Percentiles rank a stretch among this genome's conserved stretches.
Conservation (phyloP, 805 yeast genomes). For the Kodamaea jinghongensis region DNA sequence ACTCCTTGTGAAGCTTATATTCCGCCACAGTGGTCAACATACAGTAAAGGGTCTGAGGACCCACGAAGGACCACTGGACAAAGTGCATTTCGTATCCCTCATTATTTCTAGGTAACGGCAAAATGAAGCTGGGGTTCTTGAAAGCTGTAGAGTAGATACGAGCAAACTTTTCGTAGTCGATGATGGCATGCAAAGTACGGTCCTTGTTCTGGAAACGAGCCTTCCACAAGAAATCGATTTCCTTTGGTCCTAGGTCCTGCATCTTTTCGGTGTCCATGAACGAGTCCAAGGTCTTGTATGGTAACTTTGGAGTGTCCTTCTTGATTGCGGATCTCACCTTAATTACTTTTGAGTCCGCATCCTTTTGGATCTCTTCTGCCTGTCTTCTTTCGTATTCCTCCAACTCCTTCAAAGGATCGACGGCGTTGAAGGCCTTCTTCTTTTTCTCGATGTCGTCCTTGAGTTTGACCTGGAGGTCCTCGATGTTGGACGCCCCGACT, state of each 20-base stretch:
- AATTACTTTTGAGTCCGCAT: slow-evolving; percentile 23
- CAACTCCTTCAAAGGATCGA: slow-evolving; percentile 71
- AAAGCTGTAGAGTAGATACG: slow-evolving; percentile 63
- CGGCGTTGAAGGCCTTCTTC: slow-evolving; percentile 53
- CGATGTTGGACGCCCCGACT: slow-evolving; percentile 41
- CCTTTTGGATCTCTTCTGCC: slow-evolving; percentile 24
- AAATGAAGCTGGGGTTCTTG: slow-evolving; percentile 76
- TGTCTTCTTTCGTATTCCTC: slow-evolving; percentile 51
- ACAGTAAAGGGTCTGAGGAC: slow-evolving; percentile 80
- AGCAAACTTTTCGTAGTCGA: slow-evolving; percentile 58
- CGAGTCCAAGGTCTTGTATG: slow-evolving; percentile 70
- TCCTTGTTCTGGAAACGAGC: slow-evolving; percentile 71
- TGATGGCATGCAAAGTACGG: slow-evolving; percentile 60
- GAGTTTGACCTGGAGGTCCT: slow-evolving; percentile 59
- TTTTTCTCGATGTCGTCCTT: slow-evolving; percentile 58
- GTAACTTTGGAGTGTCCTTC: slow-evolving; percentile 37
- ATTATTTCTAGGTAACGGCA: slow-evolving; percentile 74
- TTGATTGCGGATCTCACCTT: slow-evolving; percentile 36
- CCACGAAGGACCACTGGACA: slow-evolving; percentile 91
- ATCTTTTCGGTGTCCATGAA: slow-evolving; percentile 71
- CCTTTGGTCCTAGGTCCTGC: slow-evolving; percentile 50
- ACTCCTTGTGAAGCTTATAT: slow-evolving; percentile 85
- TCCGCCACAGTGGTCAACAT: slow-evolving; percentile 90
- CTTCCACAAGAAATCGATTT: slow-evolving; percentile 83
- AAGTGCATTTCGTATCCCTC: slow-evolving; percentile 78